Conservation (phyloP, 1,139 yeast species). For the Geotrichum candidum region DNA sequence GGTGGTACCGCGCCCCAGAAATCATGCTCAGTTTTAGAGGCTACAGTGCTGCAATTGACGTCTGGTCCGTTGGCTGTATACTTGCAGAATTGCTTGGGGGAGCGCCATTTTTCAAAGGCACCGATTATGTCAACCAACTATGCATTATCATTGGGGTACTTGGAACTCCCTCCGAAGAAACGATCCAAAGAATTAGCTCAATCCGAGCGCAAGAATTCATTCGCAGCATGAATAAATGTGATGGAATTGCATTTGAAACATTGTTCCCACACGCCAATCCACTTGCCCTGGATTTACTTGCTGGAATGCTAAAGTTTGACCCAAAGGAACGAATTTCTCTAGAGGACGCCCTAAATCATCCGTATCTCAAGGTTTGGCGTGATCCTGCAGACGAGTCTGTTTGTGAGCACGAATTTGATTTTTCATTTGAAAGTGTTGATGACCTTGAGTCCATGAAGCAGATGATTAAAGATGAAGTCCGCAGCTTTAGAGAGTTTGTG, state of each 20-base stretch:
- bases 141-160: slow-evolving; percentile 77
- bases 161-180: slow-evolving; percentile 87
- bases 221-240: slow-evolving; percentile 75
- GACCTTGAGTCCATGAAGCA: slow-evolving; percentile 71
- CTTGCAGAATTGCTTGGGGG: slow-evolving; percentile 91
- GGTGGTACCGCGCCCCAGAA: slow-evolving; percentile 98
- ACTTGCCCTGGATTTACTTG: slow-evolving; percentile 75
- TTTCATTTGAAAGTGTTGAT: slow-evolving; percentile 80
- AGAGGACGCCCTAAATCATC: slow-evolving; percentile 82
- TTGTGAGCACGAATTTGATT: slow-evolving; percentile 78
- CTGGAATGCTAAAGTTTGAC: slow-evolving; percentile 77
- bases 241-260: slow-evolving; percentile 64
- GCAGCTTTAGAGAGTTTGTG: slow-evolving; percentile 70
- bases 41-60: slow-evolving; percentile 90
- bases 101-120: slow-evolving; percentile 86
- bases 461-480: slow-evolving; percentile 78
- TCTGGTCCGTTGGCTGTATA: slow-evolving; percentile 97
- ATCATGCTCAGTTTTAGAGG: slow-evolving; percentile 90
- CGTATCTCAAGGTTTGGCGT: slow-evolving; percentile 89
- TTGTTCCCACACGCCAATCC: slow-evolving; percentile 84
- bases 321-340: slow-evolving; percentile 84
- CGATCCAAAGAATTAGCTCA: slow-evolving; percentile 78
- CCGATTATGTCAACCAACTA: slow-evolving; percentile 91
- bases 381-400: slow-evolving; percentile 93
- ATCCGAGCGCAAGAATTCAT: slow-evolving; percentile 89